Conservation (phyloP, 768 basidiomycete genomes). For the Pleurotus sapidus region DNA sequence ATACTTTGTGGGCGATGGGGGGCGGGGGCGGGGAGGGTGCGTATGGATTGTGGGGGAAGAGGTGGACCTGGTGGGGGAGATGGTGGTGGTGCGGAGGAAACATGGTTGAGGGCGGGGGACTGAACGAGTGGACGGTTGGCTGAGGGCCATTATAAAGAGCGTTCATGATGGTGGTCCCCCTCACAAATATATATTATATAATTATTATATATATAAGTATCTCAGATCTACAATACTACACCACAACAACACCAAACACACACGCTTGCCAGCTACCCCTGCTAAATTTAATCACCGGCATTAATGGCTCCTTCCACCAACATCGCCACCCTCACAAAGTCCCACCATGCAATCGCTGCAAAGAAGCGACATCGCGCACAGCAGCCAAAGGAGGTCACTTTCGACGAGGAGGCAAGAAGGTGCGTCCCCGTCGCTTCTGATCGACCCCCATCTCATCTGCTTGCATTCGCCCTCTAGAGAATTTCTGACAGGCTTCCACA, state of each 20-base stretch:
- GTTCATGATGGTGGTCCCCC: constrained; percentile 13
- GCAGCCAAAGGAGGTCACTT: constrained; percentile 78
- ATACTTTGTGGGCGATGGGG: constrained; percentile 68
- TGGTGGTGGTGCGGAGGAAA: constrained; percentile 8
- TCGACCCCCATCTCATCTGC: constrained; percentile 7
- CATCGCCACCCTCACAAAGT: constrained; percentile 55
- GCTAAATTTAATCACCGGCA: constrained; percentile 15
- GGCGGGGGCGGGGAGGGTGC: constrained; percentile 34
- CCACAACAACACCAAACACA: constrained; percentile 8
- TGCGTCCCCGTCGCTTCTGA: constrained; percentile 19
- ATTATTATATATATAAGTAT: background rate
- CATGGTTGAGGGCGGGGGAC: constrained; percentile 4
- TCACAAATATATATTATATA: background rate
- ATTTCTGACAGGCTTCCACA: constrained; percentile 91
- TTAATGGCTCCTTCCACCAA: constrained; percentile 30
- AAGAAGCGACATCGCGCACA: constrained; percentile 64
- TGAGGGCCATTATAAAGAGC: constrained; percentile 20
- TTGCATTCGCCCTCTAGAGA: constrained; percentile 48
- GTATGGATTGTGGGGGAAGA: constrained; percentile 40
- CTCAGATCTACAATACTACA: background rate
- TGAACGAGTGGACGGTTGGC: constrained; percentile 10
- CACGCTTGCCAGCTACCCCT: constrained; percentile 21
- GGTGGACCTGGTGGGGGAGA: constrained; percentile 21
- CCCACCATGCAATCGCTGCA: constrained; percentile 59
- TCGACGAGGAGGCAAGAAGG: constrained; percentile 86